Conservation (phyloP, 192 early-diverging fungal genomes). For the Linnemannia hyalina region DNA sequence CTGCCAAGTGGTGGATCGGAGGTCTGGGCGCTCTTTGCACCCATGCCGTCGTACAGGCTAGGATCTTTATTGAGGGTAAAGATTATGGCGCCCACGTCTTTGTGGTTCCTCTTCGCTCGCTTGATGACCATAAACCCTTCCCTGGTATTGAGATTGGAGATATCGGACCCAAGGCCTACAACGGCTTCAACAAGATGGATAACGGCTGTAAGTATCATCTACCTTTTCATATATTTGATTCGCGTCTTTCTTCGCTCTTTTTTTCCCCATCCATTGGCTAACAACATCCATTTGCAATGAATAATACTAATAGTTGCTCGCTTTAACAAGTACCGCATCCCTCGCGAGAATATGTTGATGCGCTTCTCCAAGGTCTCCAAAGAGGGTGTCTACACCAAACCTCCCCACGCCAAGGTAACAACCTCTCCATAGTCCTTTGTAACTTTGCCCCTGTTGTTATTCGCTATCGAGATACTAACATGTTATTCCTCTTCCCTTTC, state of each 20-base stretch:
- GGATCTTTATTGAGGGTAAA: slow-evolving; percentile 65
- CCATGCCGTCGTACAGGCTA: slow-evolving; percentile 71
- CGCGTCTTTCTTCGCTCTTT: background rate
- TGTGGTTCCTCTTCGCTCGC: slow-evolving; percentile 68
- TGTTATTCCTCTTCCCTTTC: background rate
- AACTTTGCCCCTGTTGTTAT: background rate
- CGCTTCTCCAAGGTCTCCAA: slow-evolving; percentile 64
- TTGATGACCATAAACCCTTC: slow-evolving; percentile 69
- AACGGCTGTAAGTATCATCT: slow-evolving; percentile 44
- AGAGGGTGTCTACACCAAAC: slow-evolving; percentile 66
- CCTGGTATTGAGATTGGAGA: slow-evolving; percentile 69
- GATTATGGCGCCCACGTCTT: slow-evolving; percentile 71
- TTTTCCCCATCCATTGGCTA: slow-evolving; percentile 25
- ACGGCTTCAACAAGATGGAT: slow-evolving; percentile 59
- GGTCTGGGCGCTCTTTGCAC: slow-evolving; percentile 73
- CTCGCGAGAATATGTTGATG: slow-evolving; percentile 67
- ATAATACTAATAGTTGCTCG: slow-evolving; percentile 56
- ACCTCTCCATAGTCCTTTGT: background rate
- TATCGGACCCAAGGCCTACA: slow-evolving; percentile 69
- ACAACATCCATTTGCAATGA: slow-evolving; percentile 44
- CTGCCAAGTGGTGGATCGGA: slow-evolving; percentile 74
- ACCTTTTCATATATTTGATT: background rate
- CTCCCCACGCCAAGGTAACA: slow-evolving; percentile 63
- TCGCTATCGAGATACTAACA: background rate
- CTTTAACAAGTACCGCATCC: slow-evolving; percentile 78